Conservation (phyloP, 139 green algal genomes). For the Volvox africanus region DNA sequence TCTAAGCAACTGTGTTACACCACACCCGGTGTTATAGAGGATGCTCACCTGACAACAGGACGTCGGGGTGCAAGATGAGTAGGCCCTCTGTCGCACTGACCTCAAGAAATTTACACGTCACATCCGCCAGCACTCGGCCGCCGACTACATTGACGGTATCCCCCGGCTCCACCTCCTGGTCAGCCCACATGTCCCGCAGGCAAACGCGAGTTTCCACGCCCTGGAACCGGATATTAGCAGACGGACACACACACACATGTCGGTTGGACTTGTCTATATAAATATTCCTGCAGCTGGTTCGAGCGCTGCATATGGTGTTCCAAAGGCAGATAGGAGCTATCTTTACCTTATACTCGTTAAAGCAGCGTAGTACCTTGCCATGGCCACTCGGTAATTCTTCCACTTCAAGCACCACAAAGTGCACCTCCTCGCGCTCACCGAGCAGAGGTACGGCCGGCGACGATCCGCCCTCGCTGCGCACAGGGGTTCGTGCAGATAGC, state of each 20-base stretch:
- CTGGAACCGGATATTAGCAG: slow-evolving; percentile 24
- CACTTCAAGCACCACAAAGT: slow-evolving; percentile 63
- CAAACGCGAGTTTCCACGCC: slow-evolving; percentile 62
- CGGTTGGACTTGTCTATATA: no score
- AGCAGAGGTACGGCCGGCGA: not conserved
- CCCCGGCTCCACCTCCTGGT: slow-evolving; percentile 62
- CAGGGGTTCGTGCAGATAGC: no score
- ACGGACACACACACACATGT: not conserved
- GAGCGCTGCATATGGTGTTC: no score
- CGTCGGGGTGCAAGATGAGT: slow-evolving; percentile 83
- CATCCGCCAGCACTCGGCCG: not conserved
- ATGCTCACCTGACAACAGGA: slow-evolving; percentile 78
- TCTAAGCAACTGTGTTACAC: no score
- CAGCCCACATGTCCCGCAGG: slow-evolving; percentile 69
- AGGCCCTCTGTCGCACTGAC: slow-evolving; percentile 52
- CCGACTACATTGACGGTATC: slow-evolving; percentile 79
- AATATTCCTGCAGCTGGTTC: no score
- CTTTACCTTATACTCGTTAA: slow-evolving; percentile 65
- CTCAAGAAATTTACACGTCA: not conserved
- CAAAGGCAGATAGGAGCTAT: no score
- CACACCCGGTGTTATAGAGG: not conserved
- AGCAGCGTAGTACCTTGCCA: slow-evolving; percentile 59
- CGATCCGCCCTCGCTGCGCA: not conserved
- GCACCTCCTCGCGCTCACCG: slow-evolving; percentile 53
- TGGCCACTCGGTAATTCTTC: not conserved